Evolutionary conservation across 441 rosid genomes (phyloP).

Genomic region (Erysimum cheiri): DNA sequence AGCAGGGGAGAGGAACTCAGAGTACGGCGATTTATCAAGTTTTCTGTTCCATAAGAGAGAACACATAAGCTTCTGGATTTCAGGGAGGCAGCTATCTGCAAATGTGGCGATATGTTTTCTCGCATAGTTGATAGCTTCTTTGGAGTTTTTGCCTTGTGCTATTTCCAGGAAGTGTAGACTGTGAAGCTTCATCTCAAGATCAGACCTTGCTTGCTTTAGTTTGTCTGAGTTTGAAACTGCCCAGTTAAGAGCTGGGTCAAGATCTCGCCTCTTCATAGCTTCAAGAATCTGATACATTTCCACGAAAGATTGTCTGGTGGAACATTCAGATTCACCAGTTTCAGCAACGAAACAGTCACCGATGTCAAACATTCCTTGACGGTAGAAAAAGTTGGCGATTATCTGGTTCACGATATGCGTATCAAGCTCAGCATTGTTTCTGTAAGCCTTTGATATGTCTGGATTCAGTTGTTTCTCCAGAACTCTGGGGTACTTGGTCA

Average conservation of each 20-base stretch:
- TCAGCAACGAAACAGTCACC: conserved; percentile 63
- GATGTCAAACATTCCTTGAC: conserved; percentile 56
- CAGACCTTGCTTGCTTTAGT: conserved; percentile 55
- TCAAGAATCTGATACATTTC: conserved; percentile 60
- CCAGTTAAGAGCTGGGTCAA: conserved; percentile 63
- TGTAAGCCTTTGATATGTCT: conserved; percentile 65
- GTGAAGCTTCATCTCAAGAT: conserved; percentile 60
- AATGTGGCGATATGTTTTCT: conserved; percentile 49
- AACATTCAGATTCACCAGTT: conserved; percentile 51
- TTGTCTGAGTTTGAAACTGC: conserved; percentile 49
- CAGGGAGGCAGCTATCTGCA: conserved; percentile 45
- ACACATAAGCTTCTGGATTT: conserved; percentile 60
- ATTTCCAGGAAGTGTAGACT: conserved; percentile 58
- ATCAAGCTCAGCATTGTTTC: conserved; percentile 55
- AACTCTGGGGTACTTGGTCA: conserved; percentile 59
- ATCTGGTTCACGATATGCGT: conserved; percentile 50
- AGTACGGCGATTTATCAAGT: conserved; percentile 56
- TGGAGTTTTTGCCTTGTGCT: conserved; percentile 47
- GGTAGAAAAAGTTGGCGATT: conserved; percentile 57
- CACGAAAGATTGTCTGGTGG: conserved; percentile 48
- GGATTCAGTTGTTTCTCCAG: conserved; percentile 59
- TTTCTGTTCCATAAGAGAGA: conserved; percentile 57
- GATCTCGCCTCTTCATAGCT: conserved; percentile 52
- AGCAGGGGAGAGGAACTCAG: conserved; percentile 49
- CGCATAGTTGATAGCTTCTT: conserved; percentile 57